phyloP scores from a whole-genome alignment of 768 basidiomycete genomes.

The Lyophyllum shimeji region DNA sequence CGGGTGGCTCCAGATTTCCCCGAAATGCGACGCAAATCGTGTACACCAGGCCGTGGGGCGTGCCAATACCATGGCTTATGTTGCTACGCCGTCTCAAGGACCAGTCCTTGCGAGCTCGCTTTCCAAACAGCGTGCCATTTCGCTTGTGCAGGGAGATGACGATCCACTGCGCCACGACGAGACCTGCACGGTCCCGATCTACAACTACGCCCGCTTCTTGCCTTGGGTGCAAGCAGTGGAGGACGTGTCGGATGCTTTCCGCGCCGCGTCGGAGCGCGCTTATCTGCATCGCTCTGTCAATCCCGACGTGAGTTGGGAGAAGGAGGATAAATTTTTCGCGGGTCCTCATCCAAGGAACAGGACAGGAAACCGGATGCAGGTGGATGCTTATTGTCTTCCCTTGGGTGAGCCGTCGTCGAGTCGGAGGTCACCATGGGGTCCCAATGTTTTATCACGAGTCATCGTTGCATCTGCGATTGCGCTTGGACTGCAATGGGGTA shows the following conservation, averaged over 20 bases:
- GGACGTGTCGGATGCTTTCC: constrained; percentile 21
- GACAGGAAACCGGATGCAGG: constrained; percentile 16
- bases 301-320: constrained; percentile 16
- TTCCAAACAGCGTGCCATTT: constrained; percentile 19
- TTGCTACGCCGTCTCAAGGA: constrained; percentile 18
- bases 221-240: constrained; percentile 29
- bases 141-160: constrained; percentile 7
- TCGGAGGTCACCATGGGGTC: constrained; percentile 16
- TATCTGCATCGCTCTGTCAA: constrained; percentile 19
- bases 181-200: constrained; percentile 25
- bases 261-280: constrained; percentile 19
- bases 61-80: constrained; percentile 29
- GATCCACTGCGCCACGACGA: constrained; percentile 21
- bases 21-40: constrained; percentile 36
- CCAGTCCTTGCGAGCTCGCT: constrained; percentile 4
- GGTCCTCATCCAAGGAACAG: constrained; percentile 14
- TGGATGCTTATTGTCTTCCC: constrained; percentile 16
- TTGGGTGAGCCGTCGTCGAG: background rate
- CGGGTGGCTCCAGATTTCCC: constrained; percentile 43
- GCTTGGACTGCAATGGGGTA: constrained; percentile 28
- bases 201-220: constrained; percentile 30
- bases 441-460: constrained; percentile 20
- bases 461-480: constrained; percentile 20
- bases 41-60: constrained; percentile 26
- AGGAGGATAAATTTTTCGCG: constrained; percentile 2